Evolutionary conservation across 768 basidiomycete genomes (phyloP).

Genomic region (Tephrocybe sp.): DNA sequence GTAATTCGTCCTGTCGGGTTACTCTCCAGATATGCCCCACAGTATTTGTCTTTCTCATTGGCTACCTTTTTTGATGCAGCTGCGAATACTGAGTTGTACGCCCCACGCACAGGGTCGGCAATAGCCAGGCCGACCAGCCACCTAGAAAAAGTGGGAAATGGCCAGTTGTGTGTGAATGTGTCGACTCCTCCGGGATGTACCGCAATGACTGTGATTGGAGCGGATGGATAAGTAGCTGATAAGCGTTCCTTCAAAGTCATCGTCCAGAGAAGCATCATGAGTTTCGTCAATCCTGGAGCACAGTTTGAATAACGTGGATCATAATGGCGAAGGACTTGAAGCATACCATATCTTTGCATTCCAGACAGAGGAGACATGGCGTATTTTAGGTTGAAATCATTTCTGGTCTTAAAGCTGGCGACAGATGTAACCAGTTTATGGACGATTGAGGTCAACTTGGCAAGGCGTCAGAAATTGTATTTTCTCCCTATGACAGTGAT

Average conservation of each 20-base stretch:
- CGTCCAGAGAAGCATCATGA: slow-evolving; percentile 48
- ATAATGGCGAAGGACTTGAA: neutral
- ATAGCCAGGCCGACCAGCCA: slow-evolving; percentile 19
- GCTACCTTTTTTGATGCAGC: slow-evolving; percentile 22
- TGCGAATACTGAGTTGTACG: slow-evolving; percentile 26
- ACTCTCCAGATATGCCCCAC: slow-evolving; percentile 21
- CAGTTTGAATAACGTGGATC: neutral
- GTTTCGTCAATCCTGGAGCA: slow-evolving; percentile 44
- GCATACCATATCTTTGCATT: slow-evolving; percentile 31
- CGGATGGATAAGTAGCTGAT: slow-evolving; percentile 25
- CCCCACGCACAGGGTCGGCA: slow-evolving; percentile 19
- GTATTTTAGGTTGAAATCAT: slow-evolving; percentile 35
- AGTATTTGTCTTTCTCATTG: slow-evolving; percentile 19
- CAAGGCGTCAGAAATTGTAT: neutral
- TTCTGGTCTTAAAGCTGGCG: slow-evolving; percentile 25
- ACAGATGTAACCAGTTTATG: slow-evolving; percentile 20
- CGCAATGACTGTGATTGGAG: slow-evolving; percentile 34
- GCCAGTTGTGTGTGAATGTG: slow-evolving; percentile 24
- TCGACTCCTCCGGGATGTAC: slow-evolving; percentile 31
- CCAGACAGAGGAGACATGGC: slow-evolving; percentile 15
- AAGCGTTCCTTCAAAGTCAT: slow-evolving; percentile 48
- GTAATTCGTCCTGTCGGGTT: slow-evolving; percentile 10
- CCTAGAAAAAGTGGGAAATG: slow-evolving; percentile 14
- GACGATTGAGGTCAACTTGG: slow-evolving; percentile 30
- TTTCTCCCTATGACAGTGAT: neutral